phyloP scores from a whole-genome alignment of 2,329 filamentous ascomycete species.

The Beauveria caledonica region DNA sequence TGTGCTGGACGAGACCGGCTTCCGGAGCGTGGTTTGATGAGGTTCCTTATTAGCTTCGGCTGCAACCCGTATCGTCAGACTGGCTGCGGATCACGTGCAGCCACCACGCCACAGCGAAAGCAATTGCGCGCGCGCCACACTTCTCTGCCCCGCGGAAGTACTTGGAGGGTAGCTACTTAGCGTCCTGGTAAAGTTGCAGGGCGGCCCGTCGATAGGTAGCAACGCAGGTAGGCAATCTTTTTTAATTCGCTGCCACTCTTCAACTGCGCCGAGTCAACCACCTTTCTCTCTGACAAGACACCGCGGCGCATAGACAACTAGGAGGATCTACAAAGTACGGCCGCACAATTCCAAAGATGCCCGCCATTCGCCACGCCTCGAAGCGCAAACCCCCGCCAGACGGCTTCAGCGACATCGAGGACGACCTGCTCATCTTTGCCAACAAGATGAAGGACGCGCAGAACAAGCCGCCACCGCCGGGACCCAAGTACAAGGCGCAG shows the following conservation, averaged over 20 bases:
- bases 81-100: conserved; percentile 7
- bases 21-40: conserved; percentile 8
- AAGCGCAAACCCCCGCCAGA: conserved; percentile 78
- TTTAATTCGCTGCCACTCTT: neutral
- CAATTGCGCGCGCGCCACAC: neutral
- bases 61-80: conserved; percentile 6
- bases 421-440: conserved; percentile 74
- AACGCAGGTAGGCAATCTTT: neutral
- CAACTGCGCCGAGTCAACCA: neutral
- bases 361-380: conserved; percentile 64
- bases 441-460: conserved; percentile 96
- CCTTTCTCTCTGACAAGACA: neutral
- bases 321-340: neutral
- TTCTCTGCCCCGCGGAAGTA: conserved; percentile 4
- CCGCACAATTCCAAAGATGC: conserved; percentile 46
- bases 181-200: neutral
- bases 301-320: neutral
- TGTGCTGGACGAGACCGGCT: conserved; percentile 2
- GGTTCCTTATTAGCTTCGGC: conserved; percentile 10
- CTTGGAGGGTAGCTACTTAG: neutral
- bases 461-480: conserved; percentile 75
- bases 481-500: conserved; percentile 75
- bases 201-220: neutral
- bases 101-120: neutral
- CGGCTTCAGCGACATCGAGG: conserved; percentile 81